phyloP scores from a whole-genome alignment of 768 basidiomycete genomes.

The Podaxis carcinomalis region DNA sequence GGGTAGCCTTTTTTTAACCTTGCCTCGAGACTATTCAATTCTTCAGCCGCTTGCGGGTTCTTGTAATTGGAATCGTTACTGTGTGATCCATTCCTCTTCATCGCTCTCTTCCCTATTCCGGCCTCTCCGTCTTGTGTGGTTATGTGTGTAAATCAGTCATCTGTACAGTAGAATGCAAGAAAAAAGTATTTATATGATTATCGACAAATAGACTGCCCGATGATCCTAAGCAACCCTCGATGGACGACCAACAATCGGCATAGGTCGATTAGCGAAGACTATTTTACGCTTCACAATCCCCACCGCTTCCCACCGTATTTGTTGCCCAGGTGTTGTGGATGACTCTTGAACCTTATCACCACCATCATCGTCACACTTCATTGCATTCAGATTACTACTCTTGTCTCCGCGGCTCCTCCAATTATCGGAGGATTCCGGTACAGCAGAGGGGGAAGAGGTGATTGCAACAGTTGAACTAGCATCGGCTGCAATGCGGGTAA shows the following conservation, averaged over 20 bases:
- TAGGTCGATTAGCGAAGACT: slow-evolving; percentile 78
- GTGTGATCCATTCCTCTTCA: not conserved
- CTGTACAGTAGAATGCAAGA: slow-evolving; percentile 8
- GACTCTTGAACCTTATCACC: slow-evolving; percentile 4
- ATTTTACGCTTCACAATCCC: slow-evolving; percentile 80
- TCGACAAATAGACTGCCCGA: not conserved
- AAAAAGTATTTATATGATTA: slow-evolving; percentile 5
- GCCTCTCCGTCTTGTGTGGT: not conserved
- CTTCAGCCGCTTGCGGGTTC: not conserved
- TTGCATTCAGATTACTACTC: not conserved
- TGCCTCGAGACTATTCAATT: not conserved
- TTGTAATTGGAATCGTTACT: not conserved
- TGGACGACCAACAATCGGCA: slow-evolving; percentile 40
- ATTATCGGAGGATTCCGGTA: slow-evolving; percentile 1
- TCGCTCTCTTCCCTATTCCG: not conserved
- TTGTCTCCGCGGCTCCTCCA: not conserved
- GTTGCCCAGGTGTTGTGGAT: not conserved
- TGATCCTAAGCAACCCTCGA: slow-evolving; percentile 23
- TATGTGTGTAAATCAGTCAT: slow-evolving; percentile 9
- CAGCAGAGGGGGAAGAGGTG: not conserved
- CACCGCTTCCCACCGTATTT: slow-evolving; percentile 52
- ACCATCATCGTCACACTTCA: not conserved
- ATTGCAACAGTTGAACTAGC: slow-evolving; percentile 2
- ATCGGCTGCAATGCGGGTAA: slow-evolving; percentile 38
- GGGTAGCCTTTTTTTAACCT: not conserved